These are phyloP conservation scores for Talaromyces liani DNA, from an alignment of 495 filamentous ascomycete species.

Conservation along the genomic window DNA sequence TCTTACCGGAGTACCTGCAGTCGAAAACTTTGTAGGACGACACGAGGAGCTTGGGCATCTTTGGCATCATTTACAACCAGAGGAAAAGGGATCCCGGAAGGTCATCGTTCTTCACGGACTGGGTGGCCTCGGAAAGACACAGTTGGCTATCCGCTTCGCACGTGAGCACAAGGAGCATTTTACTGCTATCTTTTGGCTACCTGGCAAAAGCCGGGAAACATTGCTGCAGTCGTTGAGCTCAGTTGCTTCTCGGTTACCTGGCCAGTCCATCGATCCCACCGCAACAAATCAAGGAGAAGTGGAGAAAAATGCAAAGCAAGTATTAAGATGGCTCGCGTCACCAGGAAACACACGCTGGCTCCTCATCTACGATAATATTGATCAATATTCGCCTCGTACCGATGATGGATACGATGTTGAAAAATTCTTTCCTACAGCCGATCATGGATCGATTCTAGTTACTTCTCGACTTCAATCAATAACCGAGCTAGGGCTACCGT, in stretches of 20 bases:
- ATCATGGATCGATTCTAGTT: slow-evolving; percentile 36
- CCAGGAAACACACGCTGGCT: slow-evolving; percentile 27
- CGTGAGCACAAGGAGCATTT: slow-evolving; percentile 19
- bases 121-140: slow-evolving; percentile 37
- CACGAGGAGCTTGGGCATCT: slow-evolving; percentile 19
- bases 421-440: slow-evolving; percentile 23
- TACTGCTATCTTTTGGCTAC: slow-evolving; percentile 26
- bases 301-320: too few species aligned
- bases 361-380: slow-evolving; percentile 36
- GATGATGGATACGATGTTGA: slow-evolving; percentile 24
- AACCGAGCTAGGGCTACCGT: slow-evolving; percentile 19
- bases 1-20: slow-evolving; percentile 18
- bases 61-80: slow-evolving; percentile 19
- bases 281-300: too few species aligned
- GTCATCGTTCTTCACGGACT: slow-evolving; percentile 28
- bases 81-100: slow-evolving; percentile 13
- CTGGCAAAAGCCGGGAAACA: slow-evolving; percentile 16
- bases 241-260: slow-evolving; percentile 1
- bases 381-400: slow-evolving; percentile 20
- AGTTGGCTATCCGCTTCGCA: slow-evolving; percentile 34
- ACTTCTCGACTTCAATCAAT: slow-evolving; percentile 28
- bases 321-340: slow-evolving; percentile 23
- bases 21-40: slow-evolving; percentile 21
- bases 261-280: too few species aligned
- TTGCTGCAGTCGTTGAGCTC: slow-evolving; percentile 20